These are phyloP conservation scores for Acorus calamus DNA, from an alignment of 106 monocot genomes.

Conservation along the genomic window DNA sequence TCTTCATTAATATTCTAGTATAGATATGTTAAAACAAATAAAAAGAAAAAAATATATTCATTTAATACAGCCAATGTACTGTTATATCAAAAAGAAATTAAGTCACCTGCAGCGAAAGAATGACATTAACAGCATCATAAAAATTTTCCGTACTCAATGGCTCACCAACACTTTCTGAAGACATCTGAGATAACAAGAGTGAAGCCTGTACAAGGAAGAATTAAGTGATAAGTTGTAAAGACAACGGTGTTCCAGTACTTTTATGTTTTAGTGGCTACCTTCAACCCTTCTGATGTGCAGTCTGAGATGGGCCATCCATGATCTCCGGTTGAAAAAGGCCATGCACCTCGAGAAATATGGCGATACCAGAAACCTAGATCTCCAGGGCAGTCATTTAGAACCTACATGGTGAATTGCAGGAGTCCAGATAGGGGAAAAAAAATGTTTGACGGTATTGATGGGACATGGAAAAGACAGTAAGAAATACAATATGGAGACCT, in stretches of 20 bases:
- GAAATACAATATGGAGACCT: neutral
- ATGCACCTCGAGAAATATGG: conserved; percentile 83
- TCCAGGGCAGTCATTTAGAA: conserved; percentile 64
- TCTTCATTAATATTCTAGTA: too few species aligned
- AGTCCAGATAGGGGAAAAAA: neutral
- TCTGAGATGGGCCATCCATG: conserved; percentile 92
- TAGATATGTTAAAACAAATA: too few species aligned
- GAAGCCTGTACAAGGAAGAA: conserved; percentile 36
- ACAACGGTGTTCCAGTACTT: neutral
- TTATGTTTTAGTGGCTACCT: conserved; percentile 18
- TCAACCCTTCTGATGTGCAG: conserved; percentile 77
- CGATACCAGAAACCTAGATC: conserved; percentile 83
- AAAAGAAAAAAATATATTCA: too few species aligned
- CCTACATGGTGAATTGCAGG: conserved; percentile 16
- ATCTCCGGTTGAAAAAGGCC: conserved; percentile 86
- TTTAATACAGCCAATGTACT: too few species aligned
- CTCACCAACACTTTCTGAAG: conserved; percentile 63
- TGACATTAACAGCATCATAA: conserved; percentile 86
- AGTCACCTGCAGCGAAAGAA: conserved; percentile 28
- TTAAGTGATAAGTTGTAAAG: too few species aligned
- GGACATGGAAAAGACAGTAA: neutral
- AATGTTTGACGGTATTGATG: neutral
- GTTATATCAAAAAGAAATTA: too few species aligned
- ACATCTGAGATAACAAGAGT: conserved; percentile 54
- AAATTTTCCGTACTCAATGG: conserved; percentile 38